Conservation (phyloP, 768 basidiomycete species). For the Termitomyces sp. region DNA sequence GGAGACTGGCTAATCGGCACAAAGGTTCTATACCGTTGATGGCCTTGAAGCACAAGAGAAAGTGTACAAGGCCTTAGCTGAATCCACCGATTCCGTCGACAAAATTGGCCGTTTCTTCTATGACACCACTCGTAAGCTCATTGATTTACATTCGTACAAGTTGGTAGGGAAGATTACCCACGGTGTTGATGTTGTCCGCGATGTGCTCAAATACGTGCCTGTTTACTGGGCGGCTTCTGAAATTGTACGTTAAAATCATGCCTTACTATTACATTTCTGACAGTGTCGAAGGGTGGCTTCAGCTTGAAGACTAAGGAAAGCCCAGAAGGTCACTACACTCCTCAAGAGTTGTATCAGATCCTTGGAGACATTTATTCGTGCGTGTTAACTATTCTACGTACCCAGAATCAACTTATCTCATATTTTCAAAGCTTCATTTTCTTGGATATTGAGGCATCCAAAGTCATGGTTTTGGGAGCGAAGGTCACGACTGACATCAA, state of each 20-base stretch:
- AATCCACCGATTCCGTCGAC: conserved; percentile 39
- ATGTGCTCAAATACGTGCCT: conserved; percentile 62
- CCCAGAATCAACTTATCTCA: neutral
- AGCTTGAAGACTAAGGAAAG: conserved; percentile 52
- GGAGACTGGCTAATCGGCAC: neutral
- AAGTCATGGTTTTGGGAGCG: conserved; percentile 48
- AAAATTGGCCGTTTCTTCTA: conserved; percentile 60
- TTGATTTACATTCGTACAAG: conserved; percentile 46
- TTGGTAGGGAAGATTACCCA: conserved; percentile 48
- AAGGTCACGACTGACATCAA: conserved; percentile 48
- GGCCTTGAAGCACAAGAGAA: conserved; percentile 42
- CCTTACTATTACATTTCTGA: neutral
- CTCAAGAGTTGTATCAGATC: conserved; percentile 54
- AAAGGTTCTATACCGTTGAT: conserved; percentile 64
- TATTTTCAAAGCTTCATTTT: conserved; percentile 55
- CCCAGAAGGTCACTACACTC: conserved; percentile 55
- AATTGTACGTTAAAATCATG: conserved; percentile 37
- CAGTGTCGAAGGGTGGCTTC: conserved; percentile 54
- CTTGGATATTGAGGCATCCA: conserved; percentile 59
- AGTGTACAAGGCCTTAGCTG: conserved; percentile 41
- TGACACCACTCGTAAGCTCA: conserved; percentile 53
- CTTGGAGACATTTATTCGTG: conserved; percentile 70
- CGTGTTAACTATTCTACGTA: conserved; percentile 16
- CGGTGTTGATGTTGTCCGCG: conserved; percentile 60
- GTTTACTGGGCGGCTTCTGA: conserved; percentile 66